Evolutionary conservation across 768 basidiomycete genomes (phyloP), one percentile per base, ranked within the genome.

Genomic region (Termitomyces titanicus): DNA sequence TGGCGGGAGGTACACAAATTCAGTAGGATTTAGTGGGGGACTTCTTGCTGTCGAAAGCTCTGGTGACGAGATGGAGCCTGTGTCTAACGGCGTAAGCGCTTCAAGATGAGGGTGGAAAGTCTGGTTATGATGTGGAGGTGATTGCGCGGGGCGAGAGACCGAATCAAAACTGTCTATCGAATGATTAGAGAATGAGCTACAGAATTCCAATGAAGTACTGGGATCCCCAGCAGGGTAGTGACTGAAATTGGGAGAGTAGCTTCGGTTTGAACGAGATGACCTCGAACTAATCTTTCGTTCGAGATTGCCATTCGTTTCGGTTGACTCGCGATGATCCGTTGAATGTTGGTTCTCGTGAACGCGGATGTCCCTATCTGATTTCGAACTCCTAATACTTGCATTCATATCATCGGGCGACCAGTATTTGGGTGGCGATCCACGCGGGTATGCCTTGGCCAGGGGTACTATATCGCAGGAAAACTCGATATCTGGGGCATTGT

Each of bases 1-100:
- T 15, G 75, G 72, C 3, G 73, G 70, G 3, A 79, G 65, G 65
- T 76, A 77, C 12, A 79, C 75, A 40, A 78, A 70, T 56, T 75
- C 71, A 13, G 75, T 75, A 12, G 68, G 69, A 55, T 76, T 77
- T 59, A 74, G 72, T 3, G 73, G 70, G 17, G 68, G 49, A 20
- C 49, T 54, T 5, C 53, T 7, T 1, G 51, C 18, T 24, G 40
- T 31, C 5, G 53, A 59, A 3, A 17, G 13, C 17, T 54, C 46
- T 8, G 29, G 5, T 5, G 38, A 39, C 18, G 38, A 18, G 38
- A 39, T 39, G 18, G 12, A 42, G 12, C 20, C 27, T 7, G 38
- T 40, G 38, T 13, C 12, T 11, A 20, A 31, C n/a, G 6, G 29
- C 20, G 5, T n/a, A 27, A 20, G 22, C 13, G 25, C 6, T 47